These are phyloP conservation scores for Macrophomina pseudophaseolina DNA, from an alignment of 2,329 filamentous ascomycete species.

Conservation along the genomic window DNA sequence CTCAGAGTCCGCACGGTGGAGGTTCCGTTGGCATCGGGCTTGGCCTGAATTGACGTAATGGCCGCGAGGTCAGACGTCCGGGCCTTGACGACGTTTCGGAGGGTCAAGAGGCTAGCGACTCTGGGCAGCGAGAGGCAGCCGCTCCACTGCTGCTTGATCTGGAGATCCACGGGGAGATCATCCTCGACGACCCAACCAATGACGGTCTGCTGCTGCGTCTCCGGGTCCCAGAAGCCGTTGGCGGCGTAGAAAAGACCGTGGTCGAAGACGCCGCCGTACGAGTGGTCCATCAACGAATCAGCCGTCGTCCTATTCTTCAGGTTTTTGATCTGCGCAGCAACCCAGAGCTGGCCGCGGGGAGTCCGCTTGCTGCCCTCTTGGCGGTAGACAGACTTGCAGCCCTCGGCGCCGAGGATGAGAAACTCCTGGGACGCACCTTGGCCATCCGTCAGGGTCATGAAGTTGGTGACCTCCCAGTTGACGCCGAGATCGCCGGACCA, in stretches of 20 bases:
- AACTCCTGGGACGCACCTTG: conserved; percentile 43
- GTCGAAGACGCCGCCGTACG: conserved; percentile 54
- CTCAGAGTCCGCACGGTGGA: conserved; percentile 53
- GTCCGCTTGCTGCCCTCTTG: conserved; percentile 13
- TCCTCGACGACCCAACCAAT: conserved; percentile 61
- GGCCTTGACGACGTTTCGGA: conserved; percentile 45
- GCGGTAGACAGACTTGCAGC: conserved; percentile 37
- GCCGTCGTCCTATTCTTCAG: background rate
- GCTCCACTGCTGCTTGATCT: conserved; percentile 56
- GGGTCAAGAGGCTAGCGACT: conserved; percentile 48
- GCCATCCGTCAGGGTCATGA: conserved; percentile 46
- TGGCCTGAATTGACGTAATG: conserved; percentile 48
- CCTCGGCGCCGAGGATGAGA: conserved; percentile 55
- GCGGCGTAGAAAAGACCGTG: conserved; percentile 57
- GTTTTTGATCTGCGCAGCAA: conserved; percentile 43
- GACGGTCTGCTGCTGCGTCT: conserved; percentile 47
- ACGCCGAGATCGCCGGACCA: conserved; percentile 58
- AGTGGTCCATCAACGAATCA: conserved; percentile 36
- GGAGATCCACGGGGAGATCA: conserved; percentile 50
- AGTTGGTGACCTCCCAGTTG: conserved; percentile 59
- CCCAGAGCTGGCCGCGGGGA: conserved; percentile 50
- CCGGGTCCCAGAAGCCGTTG: conserved; percentile 55
- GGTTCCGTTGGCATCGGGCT: conserved; percentile 33
- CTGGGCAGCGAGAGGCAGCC: conserved; percentile 55
- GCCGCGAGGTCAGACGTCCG: conserved; percentile 43